Evolutionary conservation across 2,329 filamentous ascomycete species (phyloP).

Genomic region (Pseudogymnoascus sp.): DNA sequence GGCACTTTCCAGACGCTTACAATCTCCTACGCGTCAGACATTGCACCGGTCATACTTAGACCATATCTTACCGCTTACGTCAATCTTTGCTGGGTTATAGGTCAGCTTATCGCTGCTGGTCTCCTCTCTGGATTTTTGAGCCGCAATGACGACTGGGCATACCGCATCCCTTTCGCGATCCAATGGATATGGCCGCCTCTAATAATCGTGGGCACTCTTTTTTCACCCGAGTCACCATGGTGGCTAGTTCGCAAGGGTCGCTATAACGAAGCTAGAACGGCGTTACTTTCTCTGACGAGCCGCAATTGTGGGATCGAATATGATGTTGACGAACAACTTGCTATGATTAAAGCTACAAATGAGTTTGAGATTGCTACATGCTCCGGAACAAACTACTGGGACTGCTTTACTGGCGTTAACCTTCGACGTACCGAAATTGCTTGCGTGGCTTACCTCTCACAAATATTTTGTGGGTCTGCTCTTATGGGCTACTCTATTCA

Average conservation of each 20-base stretch:
- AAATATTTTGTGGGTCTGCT: constrained; percentile 56
- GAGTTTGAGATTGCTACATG: constrained; percentile 41
- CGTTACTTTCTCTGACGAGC: no score
- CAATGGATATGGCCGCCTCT: constrained; percentile 59
- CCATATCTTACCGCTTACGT: no score
- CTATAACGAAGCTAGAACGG: no score
- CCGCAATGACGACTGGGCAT: constrained; percentile 32
- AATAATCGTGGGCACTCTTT: constrained; percentile 34
- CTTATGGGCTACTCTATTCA: constrained; percentile 60
- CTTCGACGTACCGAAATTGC: constrained; percentile 43
- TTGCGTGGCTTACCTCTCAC: constrained; percentile 51
- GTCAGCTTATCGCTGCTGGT: no score
- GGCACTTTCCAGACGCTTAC: no score
- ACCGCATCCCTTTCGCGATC: constrained; percentile 38
- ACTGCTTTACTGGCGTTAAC: constrained; percentile 42
- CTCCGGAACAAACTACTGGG: constrained; percentile 39
- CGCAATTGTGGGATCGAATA: no score
- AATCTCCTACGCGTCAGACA: no score
- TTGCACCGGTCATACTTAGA: no score
- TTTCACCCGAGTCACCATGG: constrained; percentile 39
- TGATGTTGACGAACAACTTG: constrained; percentile 38
- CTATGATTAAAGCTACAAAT: constrained; percentile 52
- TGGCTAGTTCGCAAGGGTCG: not conserved
- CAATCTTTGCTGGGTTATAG: no score
- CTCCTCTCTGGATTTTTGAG: no score